Evolutionary conservation across 2,329 filamentous ascomycete species (phyloP).

Genomic region (Cyphellophora attinorum): DNA sequence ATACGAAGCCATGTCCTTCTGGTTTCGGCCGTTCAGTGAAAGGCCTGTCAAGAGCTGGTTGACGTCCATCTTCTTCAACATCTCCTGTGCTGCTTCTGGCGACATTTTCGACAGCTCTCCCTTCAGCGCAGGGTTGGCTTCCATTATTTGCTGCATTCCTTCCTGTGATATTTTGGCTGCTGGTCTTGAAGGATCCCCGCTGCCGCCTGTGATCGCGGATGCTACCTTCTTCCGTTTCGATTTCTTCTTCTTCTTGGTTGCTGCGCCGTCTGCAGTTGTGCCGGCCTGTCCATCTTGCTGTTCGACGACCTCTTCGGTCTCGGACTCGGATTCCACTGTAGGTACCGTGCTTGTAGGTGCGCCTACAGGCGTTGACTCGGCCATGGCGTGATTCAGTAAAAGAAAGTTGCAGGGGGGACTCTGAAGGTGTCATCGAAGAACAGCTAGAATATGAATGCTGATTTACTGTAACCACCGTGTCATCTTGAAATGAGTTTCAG

Average conservation of each 20-base stretch:
- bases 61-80: conserved; percentile 40
- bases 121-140: conserved; percentile 54
- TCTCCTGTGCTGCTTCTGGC: conserved; percentile 46
- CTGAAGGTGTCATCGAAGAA: no score
- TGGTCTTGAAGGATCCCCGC: conserved; percentile 11
- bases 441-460: no score
- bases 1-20: conserved; percentile 93
- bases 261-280: conserved; percentile 4
- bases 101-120: conserved; percentile 64
- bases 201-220: conserved; percentile 11
- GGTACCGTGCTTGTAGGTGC: conserved; percentile 7
- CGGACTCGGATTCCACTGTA: conserved; percentile 14
- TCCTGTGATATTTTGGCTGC: conserved; percentile 11
- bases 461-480: no score
- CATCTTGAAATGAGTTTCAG: no score
- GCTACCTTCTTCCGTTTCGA: conserved; percentile 17
- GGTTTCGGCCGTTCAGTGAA: conserved; percentile 73
- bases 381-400: no score
- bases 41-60: conserved; percentile 40
- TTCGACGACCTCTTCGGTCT: conserved; percentile 11
- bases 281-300: conserved; percentile 5
- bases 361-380: conserved; percentile 5
- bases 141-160: conserved; percentile 26
- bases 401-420: no score
- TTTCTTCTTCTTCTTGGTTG: conserved; percentile 19